These are phyloP conservation scores for Pythium guiyangense DNA, from an alignment of 352 stramenopile genomes.

Conservation along the genomic window DNA sequence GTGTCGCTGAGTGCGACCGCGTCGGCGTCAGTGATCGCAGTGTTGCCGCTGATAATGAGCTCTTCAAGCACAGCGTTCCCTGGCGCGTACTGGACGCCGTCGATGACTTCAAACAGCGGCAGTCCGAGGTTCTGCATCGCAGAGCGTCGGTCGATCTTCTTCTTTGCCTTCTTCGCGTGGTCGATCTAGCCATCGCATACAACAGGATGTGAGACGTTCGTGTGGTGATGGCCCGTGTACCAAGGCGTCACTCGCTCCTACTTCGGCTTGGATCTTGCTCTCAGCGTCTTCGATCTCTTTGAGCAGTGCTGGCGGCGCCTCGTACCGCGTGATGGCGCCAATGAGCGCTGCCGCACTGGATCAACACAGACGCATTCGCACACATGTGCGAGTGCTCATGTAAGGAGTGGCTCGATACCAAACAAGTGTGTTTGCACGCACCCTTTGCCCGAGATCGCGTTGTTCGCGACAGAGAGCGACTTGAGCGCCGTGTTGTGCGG, in stretches of 20 bases:
- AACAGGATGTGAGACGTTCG: neutral
- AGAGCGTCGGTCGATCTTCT: conserved; percentile 61
- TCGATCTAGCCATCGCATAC: conserved; percentile 30
- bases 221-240: neutral
- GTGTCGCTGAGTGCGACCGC: conserved; percentile 29
- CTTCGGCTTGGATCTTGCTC: conserved; percentile 57
- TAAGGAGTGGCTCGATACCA: neutral
- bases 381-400: conserved; percentile 5
- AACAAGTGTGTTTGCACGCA: neutral
- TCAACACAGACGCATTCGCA: too few relatives aligned
- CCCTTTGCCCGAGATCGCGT: conserved; percentile 40
- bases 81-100: conserved; percentile 48
- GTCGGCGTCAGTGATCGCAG: conserved; percentile 27
- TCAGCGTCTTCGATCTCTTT: conserved; percentile 59
- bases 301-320: conserved; percentile 41
- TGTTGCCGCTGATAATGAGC: conserved; percentile 63
- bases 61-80: conserved; percentile 60
- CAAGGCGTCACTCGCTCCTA: conserved; percentile 8
- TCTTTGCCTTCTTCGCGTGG: conserved; percentile 77
- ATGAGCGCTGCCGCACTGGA: conserved; percentile 33
- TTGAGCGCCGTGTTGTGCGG: conserved; percentile 51
- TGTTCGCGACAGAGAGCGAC: conserved; percentile 66
- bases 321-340: conserved; percentile 45
- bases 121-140: conserved; percentile 53
- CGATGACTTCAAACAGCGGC: conserved; percentile 43